Percentiles rank a stretch among this genome's conserved stretches.
phyloP scores from a whole-genome alignment of 345 rosid genomes.

The Camelina sativa region DNA sequence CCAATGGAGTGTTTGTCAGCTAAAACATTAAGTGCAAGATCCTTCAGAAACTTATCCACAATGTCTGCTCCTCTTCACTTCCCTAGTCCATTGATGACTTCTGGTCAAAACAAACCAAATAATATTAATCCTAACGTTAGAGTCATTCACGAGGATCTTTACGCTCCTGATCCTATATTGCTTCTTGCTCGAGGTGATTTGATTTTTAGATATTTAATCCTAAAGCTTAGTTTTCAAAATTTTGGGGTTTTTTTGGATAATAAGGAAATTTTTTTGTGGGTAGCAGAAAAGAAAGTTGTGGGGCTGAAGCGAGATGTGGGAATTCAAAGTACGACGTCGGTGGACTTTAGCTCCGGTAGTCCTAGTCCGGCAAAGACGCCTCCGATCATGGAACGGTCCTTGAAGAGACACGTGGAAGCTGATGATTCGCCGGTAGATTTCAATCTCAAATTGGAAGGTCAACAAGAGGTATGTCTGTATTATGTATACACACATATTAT shows the following conservation, averaged over 20 bases:
- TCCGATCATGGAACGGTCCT: constrained; percentile 57
- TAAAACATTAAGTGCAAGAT: constrained; percentile 75
- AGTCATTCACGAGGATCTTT: constrained; percentile 45
- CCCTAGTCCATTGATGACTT: constrained; percentile 33
- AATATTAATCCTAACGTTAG: constrained; percentile 28
- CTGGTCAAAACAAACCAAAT: constrained; percentile 48
- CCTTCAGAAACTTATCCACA: constrained; percentile 59
- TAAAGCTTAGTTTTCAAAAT: background rate
- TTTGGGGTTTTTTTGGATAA: background rate
- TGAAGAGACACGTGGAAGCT: constrained; percentile 54
- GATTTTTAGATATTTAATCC: too few relatives aligned
- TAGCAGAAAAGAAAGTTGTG: constrained; percentile 59
- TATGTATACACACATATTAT: too few relatives aligned
- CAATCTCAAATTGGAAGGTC: constrained; percentile 49
- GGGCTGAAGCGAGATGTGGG: constrained; percentile 77
- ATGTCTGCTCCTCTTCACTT: constrained; percentile 87
- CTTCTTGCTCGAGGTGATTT: constrained; percentile 33
- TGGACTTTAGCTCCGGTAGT: constrained; percentile 58
- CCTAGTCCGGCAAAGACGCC: constrained; percentile 87
- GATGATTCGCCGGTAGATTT: constrained; percentile 50
- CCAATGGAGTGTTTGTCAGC: constrained; percentile 98
- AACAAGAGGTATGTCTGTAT: constrained; percentile 62
- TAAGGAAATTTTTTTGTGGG: background rate
- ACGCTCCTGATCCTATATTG: constrained; percentile 36
- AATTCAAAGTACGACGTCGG: constrained; percentile 76